phyloP scores from a whole-genome alignment of 2,329 filamentous ascomycete species.

The Nigrospora oryzae region DNA sequence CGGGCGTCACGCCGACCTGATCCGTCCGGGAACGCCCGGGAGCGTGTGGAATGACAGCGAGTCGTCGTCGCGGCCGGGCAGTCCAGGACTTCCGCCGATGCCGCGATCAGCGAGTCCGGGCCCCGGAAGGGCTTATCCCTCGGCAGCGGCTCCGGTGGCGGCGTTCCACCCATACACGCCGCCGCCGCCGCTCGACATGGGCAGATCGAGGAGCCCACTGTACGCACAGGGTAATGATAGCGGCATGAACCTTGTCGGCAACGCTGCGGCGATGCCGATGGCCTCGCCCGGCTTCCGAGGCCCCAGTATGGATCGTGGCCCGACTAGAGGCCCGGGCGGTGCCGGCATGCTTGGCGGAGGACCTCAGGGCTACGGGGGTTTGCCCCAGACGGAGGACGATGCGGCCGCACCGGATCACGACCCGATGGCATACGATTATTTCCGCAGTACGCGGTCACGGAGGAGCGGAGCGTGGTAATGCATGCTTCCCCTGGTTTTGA shows the following conservation, averaged over 20 bases:
- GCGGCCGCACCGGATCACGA: slow-evolving; percentile 25
- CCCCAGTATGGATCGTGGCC: slow-evolving; percentile 19
- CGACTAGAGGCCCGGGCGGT: slow-evolving; percentile 14
- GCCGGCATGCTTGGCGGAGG: slow-evolving; percentile 48
- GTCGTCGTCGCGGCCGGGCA: slow-evolving; percentile 38
- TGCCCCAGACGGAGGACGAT: slow-evolving; percentile 44
- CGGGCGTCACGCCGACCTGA: slow-evolving; percentile 49
- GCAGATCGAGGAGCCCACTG: slow-evolving; percentile 35
- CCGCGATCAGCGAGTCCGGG: slow-evolving; percentile 18
- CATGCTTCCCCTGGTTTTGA: no score
- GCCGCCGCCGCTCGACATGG: slow-evolving; percentile 11
- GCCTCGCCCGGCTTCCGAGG: slow-evolving; percentile 23
- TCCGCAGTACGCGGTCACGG: slow-evolving; percentile 25
- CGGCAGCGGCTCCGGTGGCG: slow-evolving; percentile 11
- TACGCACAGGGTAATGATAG: slow-evolving; percentile 46
- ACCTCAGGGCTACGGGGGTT: slow-evolving; percentile 48
- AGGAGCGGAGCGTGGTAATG: slow-evolving; percentile 2
- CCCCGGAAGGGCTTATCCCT: slow-evolving; percentile 13
- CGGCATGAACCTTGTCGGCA: slow-evolving; percentile 40
- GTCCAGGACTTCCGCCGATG: slow-evolving; percentile 29
- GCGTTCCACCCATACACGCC: slow-evolving; percentile 17
- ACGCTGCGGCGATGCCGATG: slow-evolving; percentile 44
- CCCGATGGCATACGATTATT: slow-evolving; percentile 48
- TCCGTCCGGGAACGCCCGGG: slow-evolving; percentile 53
- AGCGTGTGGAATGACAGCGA: slow-evolving; percentile 38